Percentiles rank a stretch among this genome's conserved stretches.
phyloP scores from a whole-genome alignment of 768 basidiomycete genomes.

The Pulveroboletus ravenelii region DNA sequence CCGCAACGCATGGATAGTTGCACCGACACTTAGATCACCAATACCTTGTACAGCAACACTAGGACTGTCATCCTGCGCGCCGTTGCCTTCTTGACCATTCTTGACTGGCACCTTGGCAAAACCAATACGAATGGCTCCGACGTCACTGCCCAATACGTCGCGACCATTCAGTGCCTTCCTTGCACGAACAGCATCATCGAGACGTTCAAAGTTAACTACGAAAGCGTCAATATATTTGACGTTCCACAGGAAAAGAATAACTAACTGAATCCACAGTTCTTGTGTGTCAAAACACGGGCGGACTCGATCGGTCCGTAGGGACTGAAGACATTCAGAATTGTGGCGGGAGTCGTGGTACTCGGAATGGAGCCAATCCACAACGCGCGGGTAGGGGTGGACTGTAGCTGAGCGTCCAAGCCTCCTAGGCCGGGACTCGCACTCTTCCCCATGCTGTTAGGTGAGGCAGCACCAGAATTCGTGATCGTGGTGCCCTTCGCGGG shows the following conservation, averaged over 20 bases:
- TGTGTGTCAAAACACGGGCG: slow-evolving; percentile 92
- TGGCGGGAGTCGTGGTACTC: slow-evolving; percentile 89
- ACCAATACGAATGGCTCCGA: slow-evolving; percentile 94
- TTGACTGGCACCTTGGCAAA: slow-evolving; percentile 96
- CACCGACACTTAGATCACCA: slow-evolving; percentile 81
- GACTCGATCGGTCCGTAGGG: slow-evolving; percentile 98
- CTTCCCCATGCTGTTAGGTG: slow-evolving; percentile 52
- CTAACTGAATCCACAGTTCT: slow-evolving; percentile 91
- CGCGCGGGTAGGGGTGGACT: slow-evolving; percentile 89
- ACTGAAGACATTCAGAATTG: slow-evolving; percentile 92
- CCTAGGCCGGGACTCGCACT: slow-evolving; percentile 51
- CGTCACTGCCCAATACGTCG: slow-evolving; percentile 93
- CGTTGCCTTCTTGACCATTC: slow-evolving; percentile 62
- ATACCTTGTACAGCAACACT: slow-evolving; percentile 73
- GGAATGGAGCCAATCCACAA: slow-evolving; percentile 99
- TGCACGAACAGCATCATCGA: slow-evolving; percentile 95
- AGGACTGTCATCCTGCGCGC: slow-evolving; percentile 56
- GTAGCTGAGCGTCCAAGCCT: slow-evolving; percentile 79
- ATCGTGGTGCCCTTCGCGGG: slow-evolving; percentile 71
- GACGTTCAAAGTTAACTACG: slow-evolving; percentile 90
- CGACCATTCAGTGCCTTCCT: slow-evolving; percentile 94
- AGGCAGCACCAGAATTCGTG: slow-evolving; percentile 59
- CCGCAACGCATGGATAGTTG: slow-evolving; percentile 82
- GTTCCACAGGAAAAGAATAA: slow-evolving; percentile 13
- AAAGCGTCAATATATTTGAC: slow-evolving; percentile 5